A percentile compares a stretch with the other conserved stretches of the same genome.
Conservation (phyloP, 73 alveolate genomes). For the Diophrys sp. region DNA sequence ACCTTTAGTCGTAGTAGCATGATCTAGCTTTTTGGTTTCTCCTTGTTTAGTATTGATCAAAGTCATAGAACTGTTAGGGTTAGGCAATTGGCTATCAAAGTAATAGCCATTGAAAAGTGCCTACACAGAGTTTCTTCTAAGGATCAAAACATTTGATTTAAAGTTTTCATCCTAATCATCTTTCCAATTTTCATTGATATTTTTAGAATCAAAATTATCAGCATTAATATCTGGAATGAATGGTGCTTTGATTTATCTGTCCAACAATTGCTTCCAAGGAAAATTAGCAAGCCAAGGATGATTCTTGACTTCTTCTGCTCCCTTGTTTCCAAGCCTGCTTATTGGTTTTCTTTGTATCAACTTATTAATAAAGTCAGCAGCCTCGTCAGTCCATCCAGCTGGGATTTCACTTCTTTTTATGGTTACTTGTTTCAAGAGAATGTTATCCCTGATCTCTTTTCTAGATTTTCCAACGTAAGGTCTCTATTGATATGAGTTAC, state of each 20-base stretch:
- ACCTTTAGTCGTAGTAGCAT: neutral
- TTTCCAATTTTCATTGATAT: constrained; percentile 64
- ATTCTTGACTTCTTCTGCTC: constrained; percentile 68
- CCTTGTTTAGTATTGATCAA: neutral
- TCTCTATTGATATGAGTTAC: no score
- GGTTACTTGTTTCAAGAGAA: constrained; percentile 80
- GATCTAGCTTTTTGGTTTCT: neutral
- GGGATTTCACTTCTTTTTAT: constrained; percentile 64
- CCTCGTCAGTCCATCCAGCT: constrained; percentile 62
- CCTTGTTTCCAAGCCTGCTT: constrained; percentile 68
- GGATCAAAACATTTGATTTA: constrained; percentile 8
- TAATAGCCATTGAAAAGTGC: constrained; percentile 22
- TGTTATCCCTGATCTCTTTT: constrained; percentile 94
- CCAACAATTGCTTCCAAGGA: constrained; percentile 69
- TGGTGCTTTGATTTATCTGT: constrained; percentile 73
- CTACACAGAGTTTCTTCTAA: constrained; percentile 23
- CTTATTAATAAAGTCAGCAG: constrained; percentile 66
- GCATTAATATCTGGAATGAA: constrained; percentile 63
- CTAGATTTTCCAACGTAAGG: constrained; percentile 65
- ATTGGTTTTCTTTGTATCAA: constrained; percentile 73
- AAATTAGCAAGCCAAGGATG: constrained; percentile 74
- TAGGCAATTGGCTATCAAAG: constrained; percentile 5
- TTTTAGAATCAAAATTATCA: constrained; percentile 58
- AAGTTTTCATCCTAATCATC: constrained; percentile 26
- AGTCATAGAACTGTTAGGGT: neutral